These are phyloP conservation scores for Berberis vulgaris DNA, from an alignment of 164 flowering plant species.

Conservation along the genomic window DNA sequence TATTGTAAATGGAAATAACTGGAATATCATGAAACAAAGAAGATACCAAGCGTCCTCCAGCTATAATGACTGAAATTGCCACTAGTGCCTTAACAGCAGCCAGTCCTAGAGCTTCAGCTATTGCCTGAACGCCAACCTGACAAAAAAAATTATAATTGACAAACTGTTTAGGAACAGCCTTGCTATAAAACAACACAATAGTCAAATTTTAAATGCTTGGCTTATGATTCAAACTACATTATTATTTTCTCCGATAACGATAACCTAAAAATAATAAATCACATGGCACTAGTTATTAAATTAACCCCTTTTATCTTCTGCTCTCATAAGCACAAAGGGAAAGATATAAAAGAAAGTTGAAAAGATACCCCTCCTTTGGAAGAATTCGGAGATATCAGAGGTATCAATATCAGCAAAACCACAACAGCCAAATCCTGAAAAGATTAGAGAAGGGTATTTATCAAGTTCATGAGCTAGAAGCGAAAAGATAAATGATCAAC, in stretches of 20 bases:
- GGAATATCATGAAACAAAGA: neutral
- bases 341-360: no score
- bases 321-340: no score
- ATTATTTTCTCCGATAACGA: no score
- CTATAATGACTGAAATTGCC: slow-evolving; percentile 93
- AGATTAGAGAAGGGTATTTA: slow-evolving; percentile 3
- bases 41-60: slow-evolving; percentile 97
- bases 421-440: slow-evolving; percentile 99
- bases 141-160: slow-evolving; percentile 1
- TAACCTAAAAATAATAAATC: no score
- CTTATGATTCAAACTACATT: no score
- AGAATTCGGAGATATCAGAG: slow-evolving; percentile 97
- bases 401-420: slow-evolving; percentile 92
- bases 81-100: slow-evolving; percentile 96
- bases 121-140: slow-evolving; percentile 97
- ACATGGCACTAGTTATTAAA: no score
- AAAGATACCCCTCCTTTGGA: slow-evolving; percentile 96
- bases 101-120: slow-evolving; percentile 97
- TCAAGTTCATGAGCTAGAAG: neutral
- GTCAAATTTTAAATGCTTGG: no score
- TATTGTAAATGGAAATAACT: neutral
- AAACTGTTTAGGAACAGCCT: no score
- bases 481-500: neutral
- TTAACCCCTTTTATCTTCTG: no score
- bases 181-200: no score